Conservation (phyloP, 495 filamentous ascomycete genomes). For the Tirmania nivea region DNA sequence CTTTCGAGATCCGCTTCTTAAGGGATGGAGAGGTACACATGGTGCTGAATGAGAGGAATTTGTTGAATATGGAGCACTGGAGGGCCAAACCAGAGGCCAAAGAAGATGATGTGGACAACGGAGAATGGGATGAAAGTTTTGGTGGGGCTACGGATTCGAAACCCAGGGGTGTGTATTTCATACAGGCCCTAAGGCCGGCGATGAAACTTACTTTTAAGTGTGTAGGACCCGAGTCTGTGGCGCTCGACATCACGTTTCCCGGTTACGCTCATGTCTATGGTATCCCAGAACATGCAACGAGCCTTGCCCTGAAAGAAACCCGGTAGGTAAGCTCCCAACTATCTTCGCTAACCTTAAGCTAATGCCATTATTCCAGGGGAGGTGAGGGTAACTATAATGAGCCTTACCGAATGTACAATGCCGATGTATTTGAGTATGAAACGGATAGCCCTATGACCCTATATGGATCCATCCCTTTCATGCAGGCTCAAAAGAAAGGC, state of each 20-base stretch:
- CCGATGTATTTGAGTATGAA: slow-evolving; percentile 94
- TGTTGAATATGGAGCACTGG: slow-evolving; percentile 92
- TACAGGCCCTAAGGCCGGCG: neutral
- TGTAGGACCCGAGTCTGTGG: slow-evolving; percentile 61
- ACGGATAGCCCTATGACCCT: slow-evolving; percentile 96
- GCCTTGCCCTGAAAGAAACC: slow-evolving; percentile 71
- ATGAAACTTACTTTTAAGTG: neutral
- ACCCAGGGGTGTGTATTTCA: slow-evolving; percentile 34
- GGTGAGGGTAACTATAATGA: slow-evolving; percentile 65
- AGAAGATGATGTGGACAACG: slow-evolving; percentile 38
- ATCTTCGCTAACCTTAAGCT: neutral
- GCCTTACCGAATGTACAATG: slow-evolving; percentile 90
- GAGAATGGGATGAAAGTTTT: slow-evolving; percentile 95
- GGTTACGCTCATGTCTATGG: slow-evolving; percentile 85
- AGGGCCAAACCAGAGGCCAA: slow-evolving; percentile 59
- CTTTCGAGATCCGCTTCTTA: slow-evolving; percentile 69
- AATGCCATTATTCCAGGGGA: slow-evolving; percentile 24
- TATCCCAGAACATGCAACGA: slow-evolving; percentile 82
- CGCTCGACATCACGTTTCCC: slow-evolving; percentile 72
- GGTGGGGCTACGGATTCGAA: slow-evolving; percentile 87
- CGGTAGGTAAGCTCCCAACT: slow-evolving; percentile 24
- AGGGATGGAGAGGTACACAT: slow-evolving; percentile 64
- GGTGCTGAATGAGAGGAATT: slow-evolving; percentile 64
- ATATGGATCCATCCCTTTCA: slow-evolving; percentile 84
- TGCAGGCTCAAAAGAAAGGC: slow-evolving; percentile 86